Base-by-base conservation (phyloP, 2,329 filamentous ascomycete species). In the Alternaria sp. region DNA sequence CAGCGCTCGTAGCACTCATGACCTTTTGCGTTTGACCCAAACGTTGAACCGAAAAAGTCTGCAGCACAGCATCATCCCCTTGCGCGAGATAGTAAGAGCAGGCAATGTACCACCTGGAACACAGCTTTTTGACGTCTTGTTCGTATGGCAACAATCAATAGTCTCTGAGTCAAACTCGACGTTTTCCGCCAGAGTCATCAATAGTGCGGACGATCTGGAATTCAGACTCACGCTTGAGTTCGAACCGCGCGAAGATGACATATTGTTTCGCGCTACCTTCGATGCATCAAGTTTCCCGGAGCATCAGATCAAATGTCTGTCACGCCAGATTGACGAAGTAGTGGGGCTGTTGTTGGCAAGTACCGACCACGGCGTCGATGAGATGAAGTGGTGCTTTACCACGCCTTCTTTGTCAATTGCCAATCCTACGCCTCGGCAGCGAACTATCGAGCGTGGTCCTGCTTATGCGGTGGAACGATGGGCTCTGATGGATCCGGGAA, bases 111-210 rank as follows among this genome's bases (percentile, higher is more conserved):
- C 82, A 28, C 81, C 86, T 0, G 80, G 83, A 0, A 82, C 86
- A 37, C 77, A 78, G 1, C 77, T 96, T 0, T 97, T 94, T 66
- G 91, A 96, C 65, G 84, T 88, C 0, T 80, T 97, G 0, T 89
- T 96, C 68, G 88, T 93, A 0, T 97, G 93, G 82, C 93, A 97
- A 68, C 89, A 96, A 70, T 90, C 88, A 0, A 79, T 90, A 17
- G 63, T 76, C 1, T 74, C 75, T 14, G 61, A 64, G 2, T 63
- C 71, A n/a, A 45, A 51, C 11, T 44, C 60, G 17, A 62, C 71
- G 3, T 70, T 79, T 67, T 66, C 68, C 62, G 79, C 94, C 0
- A 75, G 70, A 9, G 81, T 92, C 54, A 72, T 85, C 0, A 82
- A 84, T 26, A 87, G 90, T 51, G 76, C 83, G 5, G 93, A 97